Percentiles rank a stretch among this genome's conserved stretches.
These are phyloP conservation scores for Dothideomycetidae sp. DNA, from an alignment of 2,329 filamentous ascomycete species.

Conservation along the genomic window DNA sequence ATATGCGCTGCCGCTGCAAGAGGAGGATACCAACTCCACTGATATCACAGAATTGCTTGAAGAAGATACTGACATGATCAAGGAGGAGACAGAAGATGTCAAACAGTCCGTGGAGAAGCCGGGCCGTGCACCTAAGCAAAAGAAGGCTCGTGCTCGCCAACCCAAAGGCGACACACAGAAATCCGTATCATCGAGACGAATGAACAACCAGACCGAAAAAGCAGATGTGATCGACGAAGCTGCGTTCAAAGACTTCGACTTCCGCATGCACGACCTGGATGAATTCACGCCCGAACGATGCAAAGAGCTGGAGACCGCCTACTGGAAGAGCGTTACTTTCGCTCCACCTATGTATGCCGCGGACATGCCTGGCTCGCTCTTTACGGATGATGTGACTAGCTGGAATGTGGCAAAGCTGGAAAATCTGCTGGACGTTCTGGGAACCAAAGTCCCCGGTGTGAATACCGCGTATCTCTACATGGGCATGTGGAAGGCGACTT, in stretches of 20 bases:
- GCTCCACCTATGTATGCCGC: conserved; percentile 90
- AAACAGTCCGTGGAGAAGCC: conserved; percentile 19
- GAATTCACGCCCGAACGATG: conserved; percentile 86
- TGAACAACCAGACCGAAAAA: conserved; percentile 68
- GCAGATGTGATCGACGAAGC: conserved; percentile 74
- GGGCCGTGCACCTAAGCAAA: conserved; percentile 26
- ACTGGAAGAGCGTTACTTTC: conserved; percentile 96
- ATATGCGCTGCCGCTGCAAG: conserved; percentile 19
- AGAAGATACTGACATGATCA: conserved; percentile 28
- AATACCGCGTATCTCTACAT: conserved; percentile 97
- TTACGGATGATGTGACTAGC: conserved; percentile 64
- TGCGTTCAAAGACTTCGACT: conserved; percentile 82
- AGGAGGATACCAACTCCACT: conserved; percentile 18
- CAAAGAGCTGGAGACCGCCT: conserved; percentile 82
- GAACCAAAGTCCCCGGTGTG: conserved; percentile 90
- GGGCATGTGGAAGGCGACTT: conserved; percentile 99
- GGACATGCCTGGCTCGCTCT: conserved; percentile 89
- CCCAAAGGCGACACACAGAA: conserved; percentile 39
- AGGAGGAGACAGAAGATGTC: conserved; percentile 31
- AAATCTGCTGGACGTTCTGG: conserved; percentile 84
- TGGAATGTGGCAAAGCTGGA: conserved; percentile 96
- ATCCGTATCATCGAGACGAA: conserved; percentile 73
- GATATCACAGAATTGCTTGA: conserved; percentile 14
- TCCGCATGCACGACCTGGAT: conserved; percentile 65
- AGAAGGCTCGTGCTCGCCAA: conserved; percentile 22